Evolutionary conservation across 495 filamentous ascomycete genomes (phyloP), one percentile per base, ranked within the genome.

Genomic region (Terfezia boudieri): DNA sequence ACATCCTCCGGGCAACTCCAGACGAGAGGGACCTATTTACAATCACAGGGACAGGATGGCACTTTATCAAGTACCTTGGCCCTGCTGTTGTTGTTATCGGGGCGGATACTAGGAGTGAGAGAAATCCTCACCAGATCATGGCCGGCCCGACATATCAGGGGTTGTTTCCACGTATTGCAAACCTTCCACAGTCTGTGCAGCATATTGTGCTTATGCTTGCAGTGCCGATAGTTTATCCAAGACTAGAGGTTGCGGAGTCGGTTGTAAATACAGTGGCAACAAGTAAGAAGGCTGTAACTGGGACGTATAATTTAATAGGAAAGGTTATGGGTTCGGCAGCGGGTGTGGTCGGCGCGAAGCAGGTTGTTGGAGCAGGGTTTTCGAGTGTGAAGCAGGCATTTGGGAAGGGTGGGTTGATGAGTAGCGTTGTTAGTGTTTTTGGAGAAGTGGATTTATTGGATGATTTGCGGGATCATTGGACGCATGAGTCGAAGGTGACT

Each of bases 91-190:
- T 86, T 0, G 82, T 89, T 3, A 80, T 94, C 37, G 90, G 90
- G 2, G 79, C 84, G 0, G 90, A 98, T 66, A 86, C 83, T 58
- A 82, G 90, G 46, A 90, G 85, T 1, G 90, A 98, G 67, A 73
- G 90, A 14, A 94, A 84, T 56, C 85, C 82, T 35, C 78, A 81
- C 56, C 87, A 94, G 41, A 89, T 98, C 49, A 80, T 98, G 73
- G 90, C 89, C 4, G 90, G 90, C 8, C 86, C 90, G 49, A 95
- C 90, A 4, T 98, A 96, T 63, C 90, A 98, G 66, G 90, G 90
- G 37, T 69, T 98, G 7, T 96, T 98, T 70, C 90, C 90, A 32
- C 95, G 94, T 64, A 75, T 98, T 8, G 92, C 87, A 8, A 81
- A 83, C 64, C 71, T 98, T n/a, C 90, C 90, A 2, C 80, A 84